phyloP scores from a whole-genome alignment of 495 filamentous ascomycete genomes.

The Lichina pygmaea region DNA sequence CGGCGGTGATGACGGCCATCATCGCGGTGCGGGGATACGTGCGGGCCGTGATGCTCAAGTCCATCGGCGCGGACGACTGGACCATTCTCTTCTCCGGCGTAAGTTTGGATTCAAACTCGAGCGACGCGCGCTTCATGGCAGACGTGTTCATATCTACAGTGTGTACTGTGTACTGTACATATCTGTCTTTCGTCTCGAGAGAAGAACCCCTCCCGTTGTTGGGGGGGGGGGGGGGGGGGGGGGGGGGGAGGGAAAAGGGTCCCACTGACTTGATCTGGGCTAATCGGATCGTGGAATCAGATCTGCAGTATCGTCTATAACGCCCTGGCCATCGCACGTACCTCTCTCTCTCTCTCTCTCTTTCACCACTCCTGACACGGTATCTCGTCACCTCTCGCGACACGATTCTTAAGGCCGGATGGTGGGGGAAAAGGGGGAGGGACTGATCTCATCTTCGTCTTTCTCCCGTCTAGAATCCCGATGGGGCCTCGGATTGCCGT shows the following conservation, averaged over 20 bases:
- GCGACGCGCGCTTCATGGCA: no score
- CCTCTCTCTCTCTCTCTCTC: conserved; percentile 7
- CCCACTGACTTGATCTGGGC: not conserved
- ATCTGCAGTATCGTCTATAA: conserved; percentile 17
- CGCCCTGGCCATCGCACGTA: conserved; percentile 22
- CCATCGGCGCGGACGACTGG: conserved; percentile 19
- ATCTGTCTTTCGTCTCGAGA: not conserved
- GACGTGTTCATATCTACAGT: not conserved
- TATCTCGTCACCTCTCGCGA: not conserved
- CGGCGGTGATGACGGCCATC: conserved; percentile 13
- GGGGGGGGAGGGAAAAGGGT: not conserved
- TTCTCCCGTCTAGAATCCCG: conserved; percentile 17
- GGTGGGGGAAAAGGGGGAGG: no score
- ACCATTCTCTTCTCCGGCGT: conserved; percentile 20
- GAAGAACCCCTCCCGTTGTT: not conserved
- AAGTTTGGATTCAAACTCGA: no score
- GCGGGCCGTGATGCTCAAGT: conserved; percentile 10
- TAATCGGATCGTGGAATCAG: not conserved
- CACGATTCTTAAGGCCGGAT: no score
- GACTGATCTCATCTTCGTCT: not conserved
- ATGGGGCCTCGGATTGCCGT: conserved; percentile 22
- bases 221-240: no score
- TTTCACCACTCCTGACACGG: no score
- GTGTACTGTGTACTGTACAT: not conserved
- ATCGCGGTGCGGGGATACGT: conserved; percentile 15